Conservation (phyloP, 768 basidiomycete species). For the Cantharellus anzutake region DNA sequence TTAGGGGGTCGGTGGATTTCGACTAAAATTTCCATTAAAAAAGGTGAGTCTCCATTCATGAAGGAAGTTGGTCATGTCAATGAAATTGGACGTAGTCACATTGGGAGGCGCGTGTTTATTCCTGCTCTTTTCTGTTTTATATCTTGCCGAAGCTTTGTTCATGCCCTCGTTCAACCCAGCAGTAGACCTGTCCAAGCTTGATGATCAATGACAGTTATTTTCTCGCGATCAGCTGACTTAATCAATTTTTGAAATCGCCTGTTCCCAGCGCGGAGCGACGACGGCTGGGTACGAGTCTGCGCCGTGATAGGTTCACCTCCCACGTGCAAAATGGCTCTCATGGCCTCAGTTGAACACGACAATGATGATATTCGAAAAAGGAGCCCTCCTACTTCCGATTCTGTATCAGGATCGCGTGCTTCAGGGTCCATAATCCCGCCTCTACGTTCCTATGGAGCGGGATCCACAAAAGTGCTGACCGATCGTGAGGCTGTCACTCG, state of each 20-base stretch:
- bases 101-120: slow-evolving; percentile 67
- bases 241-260: no score
- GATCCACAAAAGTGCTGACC: slow-evolving; percentile 47
- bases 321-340: no score
- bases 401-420: not conserved
- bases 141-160: slow-evolving; percentile 39
- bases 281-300: no score
- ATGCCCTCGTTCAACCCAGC: not conserved
- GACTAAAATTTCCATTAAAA: slow-evolving; percentile 87
- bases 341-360: no score
- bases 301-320: no score
- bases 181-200: no score
- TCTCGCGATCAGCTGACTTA: no score
- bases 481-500: slow-evolving; percentile 34
- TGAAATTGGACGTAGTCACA: slow-evolving; percentile 35
- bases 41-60: slow-evolving; percentile 31
- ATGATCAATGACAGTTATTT: no score
- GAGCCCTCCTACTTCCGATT: not conserved
- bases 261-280: no score
- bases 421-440: not conserved
- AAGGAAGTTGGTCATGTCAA: not conserved
- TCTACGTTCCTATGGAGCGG: not conserved
- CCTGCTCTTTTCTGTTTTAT: slow-evolving; percentile 64
- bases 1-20: slow-evolving; percentile 86
- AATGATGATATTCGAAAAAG: no score